A percentile compares a stretch with the other conserved stretches of the same genome.
These are phyloP conservation scores for Lepiota brunneoincarnata DNA, from an alignment of 768 basidiomycete species.

Conservation along the genomic window DNA sequence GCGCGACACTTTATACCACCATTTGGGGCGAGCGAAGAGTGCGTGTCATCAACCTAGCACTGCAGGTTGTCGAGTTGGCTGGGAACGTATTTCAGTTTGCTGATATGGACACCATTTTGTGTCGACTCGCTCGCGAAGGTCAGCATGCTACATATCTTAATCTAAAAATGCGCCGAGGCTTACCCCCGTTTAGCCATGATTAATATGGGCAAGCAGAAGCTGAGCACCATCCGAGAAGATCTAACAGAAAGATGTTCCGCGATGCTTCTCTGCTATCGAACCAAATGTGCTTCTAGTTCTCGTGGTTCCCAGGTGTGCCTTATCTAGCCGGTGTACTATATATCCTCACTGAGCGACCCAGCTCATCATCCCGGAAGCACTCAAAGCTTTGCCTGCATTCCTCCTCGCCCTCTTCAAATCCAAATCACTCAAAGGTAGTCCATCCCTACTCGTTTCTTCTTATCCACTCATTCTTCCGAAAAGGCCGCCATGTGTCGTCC, in stretches of 20 bases:
- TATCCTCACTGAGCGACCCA: conserved; percentile 27
- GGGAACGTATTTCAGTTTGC: conserved; percentile 89
- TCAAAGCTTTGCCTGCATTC: conserved; percentile 82
- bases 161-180: neutral
- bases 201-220: conserved; percentile 53
- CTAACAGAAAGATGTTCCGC: conserved; percentile 82
- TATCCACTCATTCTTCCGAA: neutral
- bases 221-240: conserved; percentile 78
- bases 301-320: conserved; percentile 69
- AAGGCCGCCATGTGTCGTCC: conserved; percentile 85
- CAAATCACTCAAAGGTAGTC: conserved; percentile 90
- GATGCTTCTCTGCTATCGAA: conserved; percentile 82
- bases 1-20: conserved; percentile 85
- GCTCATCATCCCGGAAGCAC: conserved; percentile 94
- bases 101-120: conserved; percentile 83
- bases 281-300: conserved; percentile 81
- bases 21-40: conserved; percentile 76
- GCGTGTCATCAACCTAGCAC: conserved; percentile 79
- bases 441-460: neutral
- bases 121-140: conserved; percentile 79
- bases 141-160: conserved; percentile 16
- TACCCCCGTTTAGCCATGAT: conserved; percentile 57
- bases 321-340: neutral
- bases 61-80: conserved; percentile 80
- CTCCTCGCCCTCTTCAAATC: conserved; percentile 80